phyloP scores from a whole-genome alignment of 2,329 filamentous ascomycete species.

The Cordyceps javanica region DNA sequence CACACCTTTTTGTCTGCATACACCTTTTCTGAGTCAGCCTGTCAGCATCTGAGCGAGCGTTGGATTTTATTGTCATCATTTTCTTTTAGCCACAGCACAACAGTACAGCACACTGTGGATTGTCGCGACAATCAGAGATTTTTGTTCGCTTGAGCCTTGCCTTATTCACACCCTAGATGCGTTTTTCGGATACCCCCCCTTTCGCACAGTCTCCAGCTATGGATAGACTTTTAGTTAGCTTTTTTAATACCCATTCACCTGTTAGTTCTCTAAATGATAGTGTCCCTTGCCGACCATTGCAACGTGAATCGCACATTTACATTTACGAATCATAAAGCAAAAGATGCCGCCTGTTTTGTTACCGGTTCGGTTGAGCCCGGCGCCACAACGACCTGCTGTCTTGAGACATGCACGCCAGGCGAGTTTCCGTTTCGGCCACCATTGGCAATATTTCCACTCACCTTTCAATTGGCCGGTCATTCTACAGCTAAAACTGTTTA shows the following conservation, averaged over 20 bases:
- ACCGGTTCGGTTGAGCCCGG: no score
- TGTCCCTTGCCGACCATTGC: neutral
- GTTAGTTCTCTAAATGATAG: neutral
- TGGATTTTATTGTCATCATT: neutral
- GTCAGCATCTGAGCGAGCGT: slow-evolving; percentile 8
- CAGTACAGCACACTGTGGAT: slow-evolving; percentile 10
- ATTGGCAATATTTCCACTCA: no score
- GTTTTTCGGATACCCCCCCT: slow-evolving; percentile 8
- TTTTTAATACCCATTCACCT: slow-evolving; percentile 7
- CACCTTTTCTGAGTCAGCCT: neutral
- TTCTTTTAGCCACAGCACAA: neutral
- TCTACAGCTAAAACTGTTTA: no score
- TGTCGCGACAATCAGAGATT: neutral
- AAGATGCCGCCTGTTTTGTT: no score
- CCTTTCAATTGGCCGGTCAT: no score
- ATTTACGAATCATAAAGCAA: no score
- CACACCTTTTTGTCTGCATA: neutral
- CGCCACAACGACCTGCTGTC: no score
- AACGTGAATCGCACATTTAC: neutral
- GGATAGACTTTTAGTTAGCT: slow-evolving; percentile 10
- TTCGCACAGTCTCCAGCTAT: slow-evolving; percentile 6
- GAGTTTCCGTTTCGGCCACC: no score
- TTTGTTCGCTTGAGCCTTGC: neutral
- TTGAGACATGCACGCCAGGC: no score
- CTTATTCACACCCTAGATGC: slow-evolving; percentile 3